phyloP scores from a whole-genome alignment of 495 filamentous ascomycete species.

The Neohortaea acidophila region DNA sequence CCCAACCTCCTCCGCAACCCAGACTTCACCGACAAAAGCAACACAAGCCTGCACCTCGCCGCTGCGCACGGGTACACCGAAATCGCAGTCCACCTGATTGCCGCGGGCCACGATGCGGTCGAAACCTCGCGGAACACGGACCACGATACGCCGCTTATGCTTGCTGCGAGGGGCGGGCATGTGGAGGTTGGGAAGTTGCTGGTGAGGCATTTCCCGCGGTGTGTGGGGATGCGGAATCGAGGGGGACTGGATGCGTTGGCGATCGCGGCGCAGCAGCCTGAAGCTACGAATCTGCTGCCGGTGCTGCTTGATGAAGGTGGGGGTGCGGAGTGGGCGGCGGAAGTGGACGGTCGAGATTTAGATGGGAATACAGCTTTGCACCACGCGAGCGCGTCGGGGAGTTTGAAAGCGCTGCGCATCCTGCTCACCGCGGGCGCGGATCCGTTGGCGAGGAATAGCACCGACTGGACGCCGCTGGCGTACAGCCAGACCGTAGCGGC shows the following conservation, averaged over 20 bases:
- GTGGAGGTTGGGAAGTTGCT: slow-evolving; percentile 46
- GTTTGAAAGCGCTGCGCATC: slow-evolving; percentile 56
- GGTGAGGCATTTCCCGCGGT: slow-evolving; percentile 29
- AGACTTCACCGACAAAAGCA: slow-evolving; percentile 42
- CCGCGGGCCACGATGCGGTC: slow-evolving; percentile 30
- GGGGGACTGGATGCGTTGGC: slow-evolving; percentile 31
- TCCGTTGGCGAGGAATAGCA: slow-evolving; percentile 46
- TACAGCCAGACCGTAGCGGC: slow-evolving; percentile 61
- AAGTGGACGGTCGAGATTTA: slow-evolving; percentile 30
- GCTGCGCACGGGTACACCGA: slow-evolving; percentile 48
- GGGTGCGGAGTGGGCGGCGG: slow-evolving; percentile 1
- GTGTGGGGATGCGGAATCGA: slow-evolving; percentile 21
- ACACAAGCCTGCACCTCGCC: slow-evolving; percentile 66
- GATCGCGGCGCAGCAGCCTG: slow-evolving; percentile 10
- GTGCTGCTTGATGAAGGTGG: slow-evolving; percentile 4
- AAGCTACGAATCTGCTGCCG: slow-evolving; percentile 5
- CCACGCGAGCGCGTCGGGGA: slow-evolving; percentile 47
- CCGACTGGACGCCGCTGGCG: slow-evolving; percentile 55
- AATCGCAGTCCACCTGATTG: slow-evolving; percentile 39
- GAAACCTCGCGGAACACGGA: slow-evolving; percentile 52
- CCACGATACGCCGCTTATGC: slow-evolving; percentile 52
- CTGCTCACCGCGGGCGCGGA: slow-evolving; percentile 55
- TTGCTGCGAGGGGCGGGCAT: slow-evolving; percentile 37
- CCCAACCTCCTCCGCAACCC: slow-evolving; percentile 55
- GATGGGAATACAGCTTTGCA: slow-evolving; percentile 69